A percentile compares a stretch with the other conserved stretches of the same genome.
Evolutionary conservation across 306 rosid species (phyloP).

Genomic region (Carpinus viminea): DNA sequence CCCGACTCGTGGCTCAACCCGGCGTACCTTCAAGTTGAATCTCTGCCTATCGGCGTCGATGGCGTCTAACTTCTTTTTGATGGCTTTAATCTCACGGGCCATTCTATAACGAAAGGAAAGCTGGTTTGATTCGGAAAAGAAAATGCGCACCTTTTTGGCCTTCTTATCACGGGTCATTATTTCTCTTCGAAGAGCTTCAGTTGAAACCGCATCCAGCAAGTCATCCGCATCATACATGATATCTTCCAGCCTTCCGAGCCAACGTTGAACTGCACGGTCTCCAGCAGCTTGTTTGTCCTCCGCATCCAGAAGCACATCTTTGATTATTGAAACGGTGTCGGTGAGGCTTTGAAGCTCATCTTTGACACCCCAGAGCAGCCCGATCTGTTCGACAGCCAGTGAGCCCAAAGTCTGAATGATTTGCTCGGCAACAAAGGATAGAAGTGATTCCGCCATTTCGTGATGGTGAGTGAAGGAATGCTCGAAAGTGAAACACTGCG

Average conservation of each 20-base stretch:
- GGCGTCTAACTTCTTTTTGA: background rate
- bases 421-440: too few species aligned
- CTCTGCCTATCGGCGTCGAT: too few species aligned
- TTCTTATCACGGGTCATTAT: background rate
- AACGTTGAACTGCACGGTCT: background rate
- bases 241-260: background rate
- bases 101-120: background rate
- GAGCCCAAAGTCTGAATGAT: too few species aligned
- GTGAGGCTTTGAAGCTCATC: background rate
- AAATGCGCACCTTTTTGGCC: background rate
- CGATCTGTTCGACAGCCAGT: too few species aligned
- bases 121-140: too few species aligned
- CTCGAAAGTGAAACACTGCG: too few species aligned
- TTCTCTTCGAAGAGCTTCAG: background rate
- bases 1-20: too few species aligned
- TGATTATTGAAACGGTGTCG: too few species aligned
- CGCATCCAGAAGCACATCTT: too few species aligned
- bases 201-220: background rate
- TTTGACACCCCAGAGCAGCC: too few species aligned
- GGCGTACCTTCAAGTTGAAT: background rate
- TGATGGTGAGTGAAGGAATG: too few species aligned
- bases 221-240: background rate
- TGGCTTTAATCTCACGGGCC: background rate
- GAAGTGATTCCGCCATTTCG: too few species aligned
- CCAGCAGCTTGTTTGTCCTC: background rate